phyloP scores from a whole-genome alignment of 495 filamentous ascomycete species.

The Talaromyces stipitatus region DNA sequence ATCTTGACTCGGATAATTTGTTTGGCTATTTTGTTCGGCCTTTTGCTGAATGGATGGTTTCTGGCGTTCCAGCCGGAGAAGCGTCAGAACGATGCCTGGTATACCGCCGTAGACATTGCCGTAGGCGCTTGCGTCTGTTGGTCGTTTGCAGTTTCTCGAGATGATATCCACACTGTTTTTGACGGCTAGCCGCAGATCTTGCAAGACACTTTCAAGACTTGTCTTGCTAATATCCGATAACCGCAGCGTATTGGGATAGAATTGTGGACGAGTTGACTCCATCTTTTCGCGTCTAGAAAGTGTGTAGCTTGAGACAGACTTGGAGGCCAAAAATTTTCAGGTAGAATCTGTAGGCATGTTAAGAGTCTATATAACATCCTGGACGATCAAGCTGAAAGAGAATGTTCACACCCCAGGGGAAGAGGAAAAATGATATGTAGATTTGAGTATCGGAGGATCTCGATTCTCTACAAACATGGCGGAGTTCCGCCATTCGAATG shows the following conservation, averaged over 20 bases:
- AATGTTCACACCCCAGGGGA: neutral
- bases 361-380: neutral
- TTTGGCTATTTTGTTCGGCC: neutral
- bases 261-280: slow-evolving; percentile 10
- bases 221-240: slow-evolving; percentile 8
- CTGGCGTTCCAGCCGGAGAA: slow-evolving; percentile 32
- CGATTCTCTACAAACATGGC: neutral
- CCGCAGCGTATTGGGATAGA: slow-evolving; percentile 13
- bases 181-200: slow-evolving; percentile 23
- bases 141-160: slow-evolving; percentile 12
- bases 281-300: neutral
- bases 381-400: neutral
- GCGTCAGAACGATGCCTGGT: slow-evolving; percentile 28
- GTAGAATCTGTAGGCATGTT: neutral
- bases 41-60: slow-evolving; percentile 10
- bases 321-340: no score
- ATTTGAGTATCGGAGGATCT: neutral
- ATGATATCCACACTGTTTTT: slow-evolving; percentile 20
- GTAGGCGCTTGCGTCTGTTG: slow-evolving; percentile 16
- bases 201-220: slow-evolving; percentile 11
- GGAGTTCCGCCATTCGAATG: neutral
- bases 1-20: slow-evolving; percentile 7
- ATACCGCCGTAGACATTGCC: slow-evolving; percentile 22
- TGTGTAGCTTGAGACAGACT: neutral
- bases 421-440: neutral